These are phyloP conservation scores for Paramecium biaurelia DNA, from an alignment of 73 alveolate species.

Conservation along the genomic window DNA sequence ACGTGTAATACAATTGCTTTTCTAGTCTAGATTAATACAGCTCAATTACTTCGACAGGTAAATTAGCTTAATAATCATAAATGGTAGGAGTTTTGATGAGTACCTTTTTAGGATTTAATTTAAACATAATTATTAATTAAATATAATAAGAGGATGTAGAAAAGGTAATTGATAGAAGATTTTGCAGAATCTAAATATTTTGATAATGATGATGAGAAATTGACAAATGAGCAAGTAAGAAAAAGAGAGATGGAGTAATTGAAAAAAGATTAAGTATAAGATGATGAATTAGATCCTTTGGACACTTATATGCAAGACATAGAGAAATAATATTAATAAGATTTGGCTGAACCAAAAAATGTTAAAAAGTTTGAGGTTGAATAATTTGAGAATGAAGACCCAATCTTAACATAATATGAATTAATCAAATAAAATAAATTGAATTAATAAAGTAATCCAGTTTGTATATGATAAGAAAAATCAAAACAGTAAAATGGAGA, in stretches of 20 bases:
- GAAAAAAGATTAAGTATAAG: not conserved
- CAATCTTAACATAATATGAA: slow-evolving; percentile 45
- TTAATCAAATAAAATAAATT: slow-evolving; percentile 1
- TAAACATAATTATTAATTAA: slow-evolving; percentile 3
- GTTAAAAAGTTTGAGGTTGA: slow-evolving; percentile 42
- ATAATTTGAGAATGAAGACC: slow-evolving; percentile 62
- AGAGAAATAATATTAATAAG: slow-evolving; percentile 46
- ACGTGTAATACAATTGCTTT: slow-evolving; percentile 48
- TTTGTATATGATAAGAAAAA: not conserved
- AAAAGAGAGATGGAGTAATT: not conserved
- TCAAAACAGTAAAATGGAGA: not conserved
- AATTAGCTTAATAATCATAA: slow-evolving; percentile 8
- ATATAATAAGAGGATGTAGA: not conserved
- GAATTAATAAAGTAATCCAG: not conserved
- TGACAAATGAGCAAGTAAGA: not conserved
- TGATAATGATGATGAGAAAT: slow-evolving; percentile 55
- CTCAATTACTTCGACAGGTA: slow-evolving; percentile 9
- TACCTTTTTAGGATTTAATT: slow-evolving; percentile 47
- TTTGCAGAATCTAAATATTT: slow-evolving; percentile 48
- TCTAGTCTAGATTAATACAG: not conserved
- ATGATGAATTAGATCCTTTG: slow-evolving; percentile 57
- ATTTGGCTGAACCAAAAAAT: not conserved
- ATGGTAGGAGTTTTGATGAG: not conserved
- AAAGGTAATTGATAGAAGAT: slow-evolving; percentile 33
- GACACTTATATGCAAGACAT: slow-evolving; percentile 52